Percentiles rank a stretch among this genome's conserved stretches.
Conservation (phyloP, 352 stramenopile genomes). For the Thraustochytrium sp. region DNA sequence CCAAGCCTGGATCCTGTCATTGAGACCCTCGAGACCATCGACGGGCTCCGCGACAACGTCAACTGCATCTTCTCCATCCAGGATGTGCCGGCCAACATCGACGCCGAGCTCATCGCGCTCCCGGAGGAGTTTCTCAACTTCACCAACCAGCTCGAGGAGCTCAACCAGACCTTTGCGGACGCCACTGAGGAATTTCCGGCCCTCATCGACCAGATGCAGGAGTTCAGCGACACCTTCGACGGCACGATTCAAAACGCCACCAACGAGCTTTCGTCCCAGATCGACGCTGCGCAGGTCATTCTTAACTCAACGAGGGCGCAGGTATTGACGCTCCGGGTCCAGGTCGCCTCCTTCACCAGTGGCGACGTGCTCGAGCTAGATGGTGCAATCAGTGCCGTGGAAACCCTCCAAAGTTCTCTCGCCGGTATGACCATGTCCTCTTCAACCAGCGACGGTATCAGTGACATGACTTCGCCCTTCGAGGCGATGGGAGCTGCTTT, state of each 20-base stretch:
- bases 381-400: background rate
- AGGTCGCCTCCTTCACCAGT: background rate
- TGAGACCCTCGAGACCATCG: too few relatives aligned
- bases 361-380: background rate
- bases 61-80: background rate
- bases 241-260: background rate
- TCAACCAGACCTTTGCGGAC: constrained; percentile 6
- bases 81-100: background rate
- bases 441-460: too few relatives aligned
- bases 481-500: too few relatives aligned
- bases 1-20: too few relatives aligned
- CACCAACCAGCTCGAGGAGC: background rate
- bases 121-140: background rate
- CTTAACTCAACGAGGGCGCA: background rate
- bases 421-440: too few relatives aligned
- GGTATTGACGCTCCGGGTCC: background rate
- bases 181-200: background rate
- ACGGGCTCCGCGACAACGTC: too few relatives aligned
- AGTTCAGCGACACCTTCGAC: background rate
- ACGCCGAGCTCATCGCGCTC: constrained; percentile 19
- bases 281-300: background rate
- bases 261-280: background rate
- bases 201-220: background rate
- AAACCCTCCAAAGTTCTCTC: too few relatives aligned
- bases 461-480: too few relatives aligned